A percentile compares a stretch with the other conserved stretches of the same genome.
Evolutionary conservation across 768 basidiomycete genomes (phyloP).

Genomic region (Boletus subcaerulescens): DNA sequence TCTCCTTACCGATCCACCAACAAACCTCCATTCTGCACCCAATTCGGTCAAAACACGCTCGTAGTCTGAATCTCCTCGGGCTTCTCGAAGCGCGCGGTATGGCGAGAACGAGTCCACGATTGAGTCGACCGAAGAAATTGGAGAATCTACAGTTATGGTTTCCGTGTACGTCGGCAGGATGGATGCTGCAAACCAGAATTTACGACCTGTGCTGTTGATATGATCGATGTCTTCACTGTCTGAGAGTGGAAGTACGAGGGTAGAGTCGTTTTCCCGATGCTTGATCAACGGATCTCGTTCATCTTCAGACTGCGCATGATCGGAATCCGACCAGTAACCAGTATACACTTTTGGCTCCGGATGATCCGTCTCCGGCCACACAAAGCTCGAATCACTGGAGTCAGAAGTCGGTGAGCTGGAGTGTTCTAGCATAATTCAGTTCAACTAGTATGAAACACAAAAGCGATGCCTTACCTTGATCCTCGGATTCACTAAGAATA

Average conservation of each 20-base stretch:
- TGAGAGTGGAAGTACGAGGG: conserved; percentile 21
- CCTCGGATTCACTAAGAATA: conserved; percentile 5
- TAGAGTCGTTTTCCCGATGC: conserved; percentile 4
- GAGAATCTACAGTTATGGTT: conserved; percentile 30
- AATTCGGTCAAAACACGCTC: conserved; percentile 48
- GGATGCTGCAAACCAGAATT: conserved; percentile 36
- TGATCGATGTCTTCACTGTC: conserved; percentile 7
- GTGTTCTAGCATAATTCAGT: not conserved
- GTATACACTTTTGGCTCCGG: conserved; percentile 10
- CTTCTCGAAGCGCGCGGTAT: conserved; percentile 51
- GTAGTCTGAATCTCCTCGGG: conserved; percentile 41
- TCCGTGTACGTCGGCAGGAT: conserved; percentile 46
- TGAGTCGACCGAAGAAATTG: conserved; percentile 32
- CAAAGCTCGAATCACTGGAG: conserved; percentile 3
- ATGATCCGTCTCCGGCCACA: conserved; percentile 11
- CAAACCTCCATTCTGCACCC: conserved; percentile 61
- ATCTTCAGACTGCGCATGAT: conserved; percentile 14
- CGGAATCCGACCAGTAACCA: conserved; percentile 26
- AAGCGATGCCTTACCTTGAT: conserved; percentile 3
- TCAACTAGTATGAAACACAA: not conserved
- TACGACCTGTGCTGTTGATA: conserved; percentile 1
- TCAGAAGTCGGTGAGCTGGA: conserved; percentile 11
- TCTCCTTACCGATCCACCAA: conserved; percentile 54
- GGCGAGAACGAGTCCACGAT: conserved; percentile 51
- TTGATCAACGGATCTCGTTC: conserved; percentile 19